Conservation (phyloP, 1,284 basidiomycete species). For the Tylopilus orsonianus region DNA sequence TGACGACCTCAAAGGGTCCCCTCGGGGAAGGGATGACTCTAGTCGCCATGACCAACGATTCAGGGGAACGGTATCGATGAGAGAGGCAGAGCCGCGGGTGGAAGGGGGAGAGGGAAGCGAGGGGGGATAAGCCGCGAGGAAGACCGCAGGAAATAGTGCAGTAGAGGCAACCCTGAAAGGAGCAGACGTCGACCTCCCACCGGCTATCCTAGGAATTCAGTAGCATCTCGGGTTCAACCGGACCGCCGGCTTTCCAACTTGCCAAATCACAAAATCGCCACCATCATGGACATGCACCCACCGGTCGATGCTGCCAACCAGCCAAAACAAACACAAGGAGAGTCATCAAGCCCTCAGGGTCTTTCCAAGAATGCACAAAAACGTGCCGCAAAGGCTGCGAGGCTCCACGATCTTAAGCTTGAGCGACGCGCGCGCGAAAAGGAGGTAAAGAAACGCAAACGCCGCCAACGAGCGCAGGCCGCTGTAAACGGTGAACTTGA, state of each 20-base stretch:
- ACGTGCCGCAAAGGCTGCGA: conserved; percentile 68
- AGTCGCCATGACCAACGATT: conserved; percentile 19
- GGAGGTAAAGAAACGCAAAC: conserved; percentile 68
- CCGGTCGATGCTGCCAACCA: conserved; percentile 12
- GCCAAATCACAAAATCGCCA: conserved; percentile 3
- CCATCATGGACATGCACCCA: conserved; percentile 21
- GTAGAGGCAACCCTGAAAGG: neutral
- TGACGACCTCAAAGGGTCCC: conserved; percentile 47
- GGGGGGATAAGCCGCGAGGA: conserved; percentile 1
- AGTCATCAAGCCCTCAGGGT: conserved; percentile 27
- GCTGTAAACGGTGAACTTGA: conserved; percentile 55
- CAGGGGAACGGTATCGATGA: conserved; percentile 22
- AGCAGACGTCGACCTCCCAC: conserved; percentile 2
- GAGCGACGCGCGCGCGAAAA: conserved; percentile 77
- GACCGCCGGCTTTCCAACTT: conserved; percentile 16
- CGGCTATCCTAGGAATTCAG: neutral
- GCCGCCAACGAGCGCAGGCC: conserved; percentile 53
- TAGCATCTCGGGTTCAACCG: conserved; percentile 25
- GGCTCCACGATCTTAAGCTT: conserved; percentile 65
- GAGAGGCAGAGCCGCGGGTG: neutral
- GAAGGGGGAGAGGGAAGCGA: neutral
- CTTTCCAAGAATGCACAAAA: conserved; percentile 84
- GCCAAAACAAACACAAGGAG: conserved; percentile 11
- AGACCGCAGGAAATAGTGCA: conserved; percentile 5
- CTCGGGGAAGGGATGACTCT: conserved; percentile 29